phyloP scores from a whole-genome alignment of 352 stramenopile species.

The Phytophthora melonis region DNA sequence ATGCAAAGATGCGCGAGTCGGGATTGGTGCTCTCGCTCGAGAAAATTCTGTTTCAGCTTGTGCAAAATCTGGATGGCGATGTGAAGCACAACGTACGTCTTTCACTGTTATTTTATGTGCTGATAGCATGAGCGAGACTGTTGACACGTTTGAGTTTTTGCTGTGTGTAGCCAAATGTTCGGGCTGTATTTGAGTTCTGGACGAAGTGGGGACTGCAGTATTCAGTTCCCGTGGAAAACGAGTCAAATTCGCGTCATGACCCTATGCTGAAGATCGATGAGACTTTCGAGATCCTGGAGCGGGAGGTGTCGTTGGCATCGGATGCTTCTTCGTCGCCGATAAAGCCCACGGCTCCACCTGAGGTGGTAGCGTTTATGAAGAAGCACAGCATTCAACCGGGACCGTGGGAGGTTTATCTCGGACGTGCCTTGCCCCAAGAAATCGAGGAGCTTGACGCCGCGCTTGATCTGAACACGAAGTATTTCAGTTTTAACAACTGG shows the following conservation, averaged over 20 bases:
- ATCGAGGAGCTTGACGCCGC: slow-evolving; percentile 76
- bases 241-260: slow-evolving; percentile 44
- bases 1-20: slow-evolving; percentile 80
- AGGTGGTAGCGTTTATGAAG: slow-evolving; percentile 87
- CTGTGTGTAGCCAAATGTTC: slow-evolving; percentile 63
- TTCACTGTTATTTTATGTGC: neutral
- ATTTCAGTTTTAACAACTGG: slow-evolving; percentile 84
- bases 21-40: slow-evolving; percentile 71
- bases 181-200: slow-evolving; percentile 85
- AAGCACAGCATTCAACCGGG: slow-evolving; percentile 75
- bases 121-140: neutral
- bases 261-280: slow-evolving; percentile 67
- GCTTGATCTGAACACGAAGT: slow-evolving; percentile 77
- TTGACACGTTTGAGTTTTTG: slow-evolving; percentile 1
- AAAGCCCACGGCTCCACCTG: slow-evolving; percentile 64
- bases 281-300: slow-evolving; percentile 70
- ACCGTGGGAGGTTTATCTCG: slow-evolving; percentile 85
- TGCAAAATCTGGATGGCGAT: slow-evolving; percentile 72
- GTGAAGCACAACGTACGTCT: slow-evolving; percentile 71
- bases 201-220: slow-evolving; percentile 85
- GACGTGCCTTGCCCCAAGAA: slow-evolving; percentile 68
- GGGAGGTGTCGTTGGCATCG: slow-evolving; percentile 59
- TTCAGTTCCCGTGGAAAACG: slow-evolving; percentile 46
- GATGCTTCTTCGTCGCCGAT: slow-evolving; percentile 77
- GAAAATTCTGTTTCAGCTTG: slow-evolving; percentile 67